Conservation (phyloP, 805 yeast genomes). For the Hanseniaspora occidentalis region DNA sequence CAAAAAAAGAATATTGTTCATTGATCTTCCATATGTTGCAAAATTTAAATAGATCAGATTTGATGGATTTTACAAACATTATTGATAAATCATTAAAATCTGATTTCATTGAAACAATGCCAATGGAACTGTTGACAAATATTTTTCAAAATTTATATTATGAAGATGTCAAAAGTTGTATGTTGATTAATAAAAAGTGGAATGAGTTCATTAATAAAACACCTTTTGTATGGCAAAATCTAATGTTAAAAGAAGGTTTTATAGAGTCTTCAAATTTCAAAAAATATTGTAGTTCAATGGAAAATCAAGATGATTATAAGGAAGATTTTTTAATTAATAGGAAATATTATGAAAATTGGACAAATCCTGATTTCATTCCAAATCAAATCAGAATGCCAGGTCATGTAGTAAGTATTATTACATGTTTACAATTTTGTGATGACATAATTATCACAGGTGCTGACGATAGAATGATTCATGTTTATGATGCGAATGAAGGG, state of each 20-base stretch:
- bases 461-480: conserved; percentile 71
- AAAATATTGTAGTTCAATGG: conserved; percentile 18
- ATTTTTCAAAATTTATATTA: conserved; percentile 56
- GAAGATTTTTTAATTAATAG: conserved; percentile 16
- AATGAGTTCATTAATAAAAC: conserved; percentile 45
- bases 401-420: conserved; percentile 74
- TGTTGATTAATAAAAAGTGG: conserved; percentile 65
- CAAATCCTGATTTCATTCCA: conserved; percentile 58
- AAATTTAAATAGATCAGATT: conserved; percentile 43
- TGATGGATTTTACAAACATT: conserved; percentile 44
- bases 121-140: conserved; percentile 58
- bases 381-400: conserved; percentile 52
- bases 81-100: conserved; percentile 48
- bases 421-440: conserved; percentile 87
- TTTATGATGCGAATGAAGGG: conserved; percentile 71
- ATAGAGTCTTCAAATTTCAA: conserved; percentile 36
- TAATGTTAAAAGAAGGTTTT: conserved; percentile 51
- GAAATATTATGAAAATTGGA: conserved; percentile 47
- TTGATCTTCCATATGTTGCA: conserved; percentile 37
- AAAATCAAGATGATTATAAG: conserved; percentile 19
- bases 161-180: conserved; percentile 43
- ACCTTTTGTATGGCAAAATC: conserved; percentile 55
- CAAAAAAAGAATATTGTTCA: neutral
- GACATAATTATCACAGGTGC: conserved; percentile 87
- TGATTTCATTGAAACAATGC: conserved; percentile 60